phyloP scores from a whole-genome alignment of 306 rosid species.

The Carpinus viminea region DNA sequence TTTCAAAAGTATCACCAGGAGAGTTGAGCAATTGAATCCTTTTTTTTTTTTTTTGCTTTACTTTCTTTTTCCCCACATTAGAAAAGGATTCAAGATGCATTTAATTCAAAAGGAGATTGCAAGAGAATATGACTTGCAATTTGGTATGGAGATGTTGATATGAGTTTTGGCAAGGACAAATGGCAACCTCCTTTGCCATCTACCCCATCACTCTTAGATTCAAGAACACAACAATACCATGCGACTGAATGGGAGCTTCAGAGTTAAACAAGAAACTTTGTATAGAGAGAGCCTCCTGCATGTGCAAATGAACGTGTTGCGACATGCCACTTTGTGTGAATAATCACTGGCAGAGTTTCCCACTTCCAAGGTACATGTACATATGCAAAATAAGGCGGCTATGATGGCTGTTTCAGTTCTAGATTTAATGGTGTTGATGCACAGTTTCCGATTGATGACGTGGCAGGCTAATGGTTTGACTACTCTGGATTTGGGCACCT shows the following conservation, averaged over 20 bases:
- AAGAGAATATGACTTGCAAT: constrained; percentile 83
- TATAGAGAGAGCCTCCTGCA: constrained; percentile 28
- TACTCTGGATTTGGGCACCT: no score
- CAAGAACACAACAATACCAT: constrained; percentile 34
- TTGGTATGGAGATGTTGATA: constrained; percentile 74
- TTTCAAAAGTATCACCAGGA: constrained; percentile 1
- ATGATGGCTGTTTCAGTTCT: not conserved
- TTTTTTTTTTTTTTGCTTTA: not conserved
- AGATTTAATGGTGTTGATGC: not conserved
- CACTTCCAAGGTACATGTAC: not conserved
- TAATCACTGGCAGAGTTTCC: constrained; percentile 1
- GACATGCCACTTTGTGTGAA: constrained; percentile 14
- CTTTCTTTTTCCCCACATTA: constrained; percentile 29
- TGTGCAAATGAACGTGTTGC: constrained; percentile 8
- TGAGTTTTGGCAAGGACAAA: constrained; percentile 23
- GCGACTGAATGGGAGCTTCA: constrained; percentile 90
- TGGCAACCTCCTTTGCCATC: constrained; percentile 26
- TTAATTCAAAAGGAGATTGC: constrained; percentile 70
- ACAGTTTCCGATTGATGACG: no score
- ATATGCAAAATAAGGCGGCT: constrained; percentile 20
- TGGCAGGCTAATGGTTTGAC: no score
- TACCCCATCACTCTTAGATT: constrained; percentile 26
- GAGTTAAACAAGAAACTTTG: constrained; percentile 23
- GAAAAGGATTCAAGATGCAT: constrained; percentile 74
- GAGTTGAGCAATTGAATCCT: not conserved